Base-by-base conservation (phyloP, 1,284 basidiomycete genomes). In the Tetrapyrgos nigripes region DNA sequence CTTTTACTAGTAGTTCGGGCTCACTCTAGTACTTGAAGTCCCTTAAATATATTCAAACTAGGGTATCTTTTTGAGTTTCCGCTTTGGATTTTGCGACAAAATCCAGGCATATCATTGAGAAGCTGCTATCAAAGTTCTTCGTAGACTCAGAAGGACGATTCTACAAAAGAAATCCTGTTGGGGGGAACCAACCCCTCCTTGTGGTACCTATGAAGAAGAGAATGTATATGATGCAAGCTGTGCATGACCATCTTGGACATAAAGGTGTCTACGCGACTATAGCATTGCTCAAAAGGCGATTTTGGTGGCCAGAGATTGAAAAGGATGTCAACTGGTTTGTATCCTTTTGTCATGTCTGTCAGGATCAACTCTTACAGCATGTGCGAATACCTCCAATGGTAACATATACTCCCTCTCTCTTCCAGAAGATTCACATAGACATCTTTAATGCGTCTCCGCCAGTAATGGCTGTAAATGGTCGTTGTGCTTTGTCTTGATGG, bases 351-450 rank as follows among this genome's bases (percentile, higher is more conserved):
- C 49, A 31, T 14, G 27, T 31, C 13, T 50, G 49, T 33, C 49
- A 50, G 35, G 11, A 50, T 13, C 13, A 31, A 4, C 27, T 19
- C 19, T 9, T 50, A 4, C 9, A 19, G 4, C 29, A 14, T 8
- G 23, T 50, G 28, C 29, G 35, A 21, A 27, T 33, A 13, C 49
- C 49, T 27, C 49, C n/a, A n/a, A n/a, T n/a, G n/a, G n/a, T n/a
- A n/a, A n/a, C n/a, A n/a, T n/a, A n/a, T n/a, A n/a, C n/a, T 21
- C 49, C 49, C 10, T 50, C 29, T 19, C 23, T 50, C 23, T 50
- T 50, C 29, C 49, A 50, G 19, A 50, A 50, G 49, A 23, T 50
- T 8, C 49, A 50, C 35, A 31, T 50, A 27, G 49, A 50, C 35
- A 33, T 27, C 8, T 21, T 50, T 6, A 50, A n/a, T n/a, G n/a